phyloP scores from a whole-genome alignment of 2,329 filamentous ascomycete genomes.

The Fusarium bulbicola region DNA sequence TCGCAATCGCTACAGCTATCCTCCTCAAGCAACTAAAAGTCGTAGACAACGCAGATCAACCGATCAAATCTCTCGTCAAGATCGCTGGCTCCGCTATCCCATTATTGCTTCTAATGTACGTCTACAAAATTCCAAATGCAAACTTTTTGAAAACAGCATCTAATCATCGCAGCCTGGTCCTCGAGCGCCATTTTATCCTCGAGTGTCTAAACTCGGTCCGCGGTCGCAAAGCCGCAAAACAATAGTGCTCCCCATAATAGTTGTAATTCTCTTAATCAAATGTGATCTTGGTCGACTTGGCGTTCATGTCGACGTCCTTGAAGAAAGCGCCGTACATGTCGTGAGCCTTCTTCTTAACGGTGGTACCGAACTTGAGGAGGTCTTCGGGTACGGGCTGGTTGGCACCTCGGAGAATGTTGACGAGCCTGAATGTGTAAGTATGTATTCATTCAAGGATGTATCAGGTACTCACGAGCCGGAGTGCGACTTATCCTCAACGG shows the following conservation, averaged over 20 bases:
- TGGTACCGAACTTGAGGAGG: constrained; percentile 94
- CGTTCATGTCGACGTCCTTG: constrained; percentile 85
- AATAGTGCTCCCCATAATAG: constrained; percentile 31
- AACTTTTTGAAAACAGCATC: constrained; percentile 27
- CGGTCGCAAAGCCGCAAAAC: constrained; percentile 45
- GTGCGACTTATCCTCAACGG: constrained; percentile 90
- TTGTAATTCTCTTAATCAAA: constrained; percentile 68
- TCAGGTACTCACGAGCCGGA: constrained; percentile 78
- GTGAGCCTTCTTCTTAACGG: constrained; percentile 98
- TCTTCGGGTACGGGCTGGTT: constrained; percentile 91
- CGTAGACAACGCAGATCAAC: constrained; percentile 37
- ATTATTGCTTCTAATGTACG: constrained; percentile 69
- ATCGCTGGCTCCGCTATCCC: constrained; percentile 60
- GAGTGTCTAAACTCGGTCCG: constrained; percentile 59
- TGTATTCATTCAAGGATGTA: background rate
- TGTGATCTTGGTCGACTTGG: constrained; percentile 89
- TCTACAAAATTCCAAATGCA: constrained; percentile 42
- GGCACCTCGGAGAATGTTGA: constrained; percentile 95
- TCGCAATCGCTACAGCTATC: constrained; percentile 42
- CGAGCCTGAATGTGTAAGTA: constrained; percentile 64
- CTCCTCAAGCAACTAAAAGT: constrained; percentile 42
- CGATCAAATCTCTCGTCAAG: constrained; percentile 53
- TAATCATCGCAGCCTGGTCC: constrained; percentile 57
- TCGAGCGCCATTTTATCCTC: constrained; percentile 64
- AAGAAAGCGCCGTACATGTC: constrained; percentile 95